Percentiles rank a stretch among this genome's conserved stretches.
Conservation (phyloP, 371 early-diverging fungal genomes). For the Enteropsectra breve region DNA sequence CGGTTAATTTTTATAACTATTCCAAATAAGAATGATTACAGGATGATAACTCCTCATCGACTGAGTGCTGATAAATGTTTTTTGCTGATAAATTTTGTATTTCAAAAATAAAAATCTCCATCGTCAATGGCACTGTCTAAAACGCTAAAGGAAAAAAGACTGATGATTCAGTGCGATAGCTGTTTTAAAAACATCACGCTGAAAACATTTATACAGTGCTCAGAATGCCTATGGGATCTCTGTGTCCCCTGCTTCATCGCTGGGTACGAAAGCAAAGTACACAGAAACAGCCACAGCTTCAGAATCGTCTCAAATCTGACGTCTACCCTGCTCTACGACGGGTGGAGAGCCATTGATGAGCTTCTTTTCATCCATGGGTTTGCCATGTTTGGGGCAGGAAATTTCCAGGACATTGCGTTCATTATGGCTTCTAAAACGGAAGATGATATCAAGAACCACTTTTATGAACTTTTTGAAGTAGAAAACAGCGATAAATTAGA, state of each 20-base stretch:
- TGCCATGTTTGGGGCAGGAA: slow-evolving; percentile 81
- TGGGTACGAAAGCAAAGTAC: slow-evolving; percentile 71
- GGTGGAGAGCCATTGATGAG: slow-evolving; percentile 94
- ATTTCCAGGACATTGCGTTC: slow-evolving; percentile 83
- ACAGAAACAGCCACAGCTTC: slow-evolving; percentile 74
- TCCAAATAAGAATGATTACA: no score
- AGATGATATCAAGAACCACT: slow-evolving; percentile 78
- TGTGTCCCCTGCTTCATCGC: slow-evolving; percentile 81
- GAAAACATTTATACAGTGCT: slow-evolving; percentile 66
- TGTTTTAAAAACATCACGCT: slow-evolving; percentile 40
- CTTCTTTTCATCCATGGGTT: slow-evolving; percentile 78
- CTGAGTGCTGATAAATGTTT: no score
- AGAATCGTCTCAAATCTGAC: slow-evolving; percentile 69
- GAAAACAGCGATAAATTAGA: slow-evolving; percentile 66
- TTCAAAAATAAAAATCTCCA: background rate
- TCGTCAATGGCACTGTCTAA: slow-evolving; percentile 23
- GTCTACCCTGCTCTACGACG: slow-evolving; percentile 70
- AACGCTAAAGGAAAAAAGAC: background rate
- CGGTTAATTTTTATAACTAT: no score
- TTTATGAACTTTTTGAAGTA: slow-evolving; percentile 70
- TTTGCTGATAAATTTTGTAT: no score
- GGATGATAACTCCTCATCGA: no score
- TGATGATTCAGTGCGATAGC: slow-evolving; percentile 43
- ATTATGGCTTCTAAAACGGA: slow-evolving; percentile 77
- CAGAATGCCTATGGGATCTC: slow-evolving; percentile 78